phyloP scores from a whole-genome alignment of 2,329 filamentous ascomycete species.

The Alternaria hordeiaustralica region DNA sequence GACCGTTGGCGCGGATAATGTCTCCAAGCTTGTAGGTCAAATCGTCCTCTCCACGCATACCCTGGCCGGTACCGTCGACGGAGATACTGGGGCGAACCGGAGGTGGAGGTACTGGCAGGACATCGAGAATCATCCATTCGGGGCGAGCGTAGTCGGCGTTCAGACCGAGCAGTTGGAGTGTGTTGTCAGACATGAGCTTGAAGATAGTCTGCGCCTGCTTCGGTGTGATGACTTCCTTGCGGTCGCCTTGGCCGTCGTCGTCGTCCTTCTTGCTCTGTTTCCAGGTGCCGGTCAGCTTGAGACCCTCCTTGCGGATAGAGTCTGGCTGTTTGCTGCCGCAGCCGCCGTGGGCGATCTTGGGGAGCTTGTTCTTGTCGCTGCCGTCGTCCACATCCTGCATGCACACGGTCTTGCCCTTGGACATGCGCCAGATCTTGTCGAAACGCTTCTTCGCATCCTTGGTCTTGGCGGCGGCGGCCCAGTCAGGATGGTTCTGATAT shows the following conservation, averaged over 20 bases:
- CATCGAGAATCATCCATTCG: constrained; percentile 97
- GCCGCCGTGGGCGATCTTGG: constrained; percentile 72
- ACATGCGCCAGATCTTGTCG: constrained; percentile 87
- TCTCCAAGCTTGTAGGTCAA: constrained; percentile 99
- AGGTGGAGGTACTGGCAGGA: constrained; percentile 92
- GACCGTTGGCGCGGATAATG: constrained; percentile 96
- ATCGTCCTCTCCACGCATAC: constrained; percentile 96
- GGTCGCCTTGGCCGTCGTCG: constrained; percentile 70
- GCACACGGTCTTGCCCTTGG: constrained; percentile 86
- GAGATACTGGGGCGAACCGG: constrained; percentile 97
- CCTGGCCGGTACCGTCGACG: constrained; percentile 91
- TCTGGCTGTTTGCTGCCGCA: constrained; percentile 91
- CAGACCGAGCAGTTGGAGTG: constrained; percentile 85
- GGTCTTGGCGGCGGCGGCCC: constrained; percentile 78
- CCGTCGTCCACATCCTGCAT: constrained; percentile 75
- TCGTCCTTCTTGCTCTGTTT: constrained; percentile 75
- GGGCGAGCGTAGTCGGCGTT: constrained; percentile 95
- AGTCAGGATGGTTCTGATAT: constrained; percentile 74
- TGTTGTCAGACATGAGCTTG: constrained; percentile 79
- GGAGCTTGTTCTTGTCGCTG: constrained; percentile 55
- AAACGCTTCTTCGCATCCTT: constrained; percentile 96
- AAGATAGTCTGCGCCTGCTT: constrained; percentile 87
- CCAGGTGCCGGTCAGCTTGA: constrained; percentile 80
- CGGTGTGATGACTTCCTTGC: constrained; percentile 83
- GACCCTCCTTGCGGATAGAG: constrained; percentile 78